Evolutionary conservation across 2,329 filamentous ascomycete genomes (phyloP).

Genomic region (Fusarium sp.): DNA sequence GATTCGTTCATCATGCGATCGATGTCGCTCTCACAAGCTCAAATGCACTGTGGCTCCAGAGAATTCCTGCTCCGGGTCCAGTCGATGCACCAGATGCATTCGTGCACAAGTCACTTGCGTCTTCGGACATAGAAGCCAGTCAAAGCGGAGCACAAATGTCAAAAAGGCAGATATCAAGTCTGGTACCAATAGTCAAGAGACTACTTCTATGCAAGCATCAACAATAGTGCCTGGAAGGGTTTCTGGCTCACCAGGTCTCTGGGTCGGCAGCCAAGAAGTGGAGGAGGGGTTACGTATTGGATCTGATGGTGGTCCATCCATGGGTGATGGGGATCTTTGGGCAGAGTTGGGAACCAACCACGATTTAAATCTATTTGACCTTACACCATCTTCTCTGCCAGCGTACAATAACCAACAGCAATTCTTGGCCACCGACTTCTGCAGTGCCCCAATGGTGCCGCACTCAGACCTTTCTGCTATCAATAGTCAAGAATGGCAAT

Average conservation of each 20-base stretch:
- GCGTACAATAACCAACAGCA: background rate
- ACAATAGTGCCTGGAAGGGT: too few species aligned
- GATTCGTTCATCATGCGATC: background rate
- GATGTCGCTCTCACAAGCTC: background rate
- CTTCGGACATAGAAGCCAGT: background rate
- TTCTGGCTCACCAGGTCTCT: too few species aligned
- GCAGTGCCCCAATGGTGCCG: too few species aligned
- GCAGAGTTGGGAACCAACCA: background rate
- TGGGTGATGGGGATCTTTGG: background rate
- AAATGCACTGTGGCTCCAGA: background rate
- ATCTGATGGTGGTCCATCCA: too few species aligned
- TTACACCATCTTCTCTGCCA: background rate
- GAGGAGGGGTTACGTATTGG: too few species aligned
- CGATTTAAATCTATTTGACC: background rate
- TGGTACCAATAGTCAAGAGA: too few species aligned
- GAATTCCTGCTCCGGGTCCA: background rate
- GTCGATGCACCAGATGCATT: constrained; percentile 1
- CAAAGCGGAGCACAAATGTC: background rate
- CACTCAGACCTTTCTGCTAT: too few species aligned
- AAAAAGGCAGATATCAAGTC: too few species aligned
- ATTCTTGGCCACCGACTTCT: too few species aligned
- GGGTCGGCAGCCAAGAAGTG: too few species aligned
- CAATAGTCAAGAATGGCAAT: too few species aligned
- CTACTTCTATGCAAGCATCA: too few species aligned
- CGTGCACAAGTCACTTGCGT: constrained; percentile 3